Percentiles rank a stretch among this genome's conserved stretches.
Conservation (phyloP, 805 yeast genomes). For the Myxozyma neotropica region DNA sequence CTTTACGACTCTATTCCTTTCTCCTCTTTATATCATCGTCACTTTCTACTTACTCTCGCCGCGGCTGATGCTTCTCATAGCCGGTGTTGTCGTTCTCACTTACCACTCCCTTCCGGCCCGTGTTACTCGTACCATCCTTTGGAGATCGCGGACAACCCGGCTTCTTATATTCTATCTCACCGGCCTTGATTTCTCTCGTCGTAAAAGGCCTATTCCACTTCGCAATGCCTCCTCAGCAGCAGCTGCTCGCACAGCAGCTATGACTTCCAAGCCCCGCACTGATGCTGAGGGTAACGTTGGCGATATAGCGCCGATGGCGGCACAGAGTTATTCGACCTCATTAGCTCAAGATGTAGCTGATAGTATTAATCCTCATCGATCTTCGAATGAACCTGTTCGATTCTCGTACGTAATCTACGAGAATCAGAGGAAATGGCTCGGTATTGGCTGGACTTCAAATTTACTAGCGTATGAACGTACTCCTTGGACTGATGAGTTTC, state of each 20-base stretch:
- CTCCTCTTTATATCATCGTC: slow-evolving; percentile 78
- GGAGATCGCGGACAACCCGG: slow-evolving; percentile 79
- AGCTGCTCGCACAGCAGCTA: not conserved
- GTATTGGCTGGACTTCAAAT: slow-evolving; percentile 96
- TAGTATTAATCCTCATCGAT: slow-evolving; percentile 16
- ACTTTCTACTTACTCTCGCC: slow-evolving; percentile 73
- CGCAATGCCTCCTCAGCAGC: not conserved
- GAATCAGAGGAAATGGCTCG: slow-evolving; percentile 96
- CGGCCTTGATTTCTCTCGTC: slow-evolving; percentile 68
- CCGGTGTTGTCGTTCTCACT: slow-evolving; percentile 66
- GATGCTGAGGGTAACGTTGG: not conserved
- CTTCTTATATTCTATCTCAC: slow-evolving; percentile 77
- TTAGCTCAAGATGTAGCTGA: slow-evolving; percentile 11
- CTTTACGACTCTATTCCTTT: slow-evolving; percentile 79
- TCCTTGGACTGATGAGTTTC: slow-evolving; percentile 95
- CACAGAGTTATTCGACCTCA: slow-evolving; percentile 20
- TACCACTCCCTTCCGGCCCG: slow-evolving; percentile 87
- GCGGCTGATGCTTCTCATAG: slow-evolving; percentile 58
- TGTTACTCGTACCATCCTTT: slow-evolving; percentile 77
- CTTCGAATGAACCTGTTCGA: slow-evolving; percentile 53
- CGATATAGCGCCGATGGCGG: not conserved
- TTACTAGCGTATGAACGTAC: slow-evolving; percentile 89
- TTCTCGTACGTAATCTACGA: slow-evolving; percentile 92
- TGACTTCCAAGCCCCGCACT: not conserved
- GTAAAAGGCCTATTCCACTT: not conserved